Conservation (phyloP, 2,329 filamentous ascomycete genomes). For the Alternaria novae-zelandiae region DNA sequence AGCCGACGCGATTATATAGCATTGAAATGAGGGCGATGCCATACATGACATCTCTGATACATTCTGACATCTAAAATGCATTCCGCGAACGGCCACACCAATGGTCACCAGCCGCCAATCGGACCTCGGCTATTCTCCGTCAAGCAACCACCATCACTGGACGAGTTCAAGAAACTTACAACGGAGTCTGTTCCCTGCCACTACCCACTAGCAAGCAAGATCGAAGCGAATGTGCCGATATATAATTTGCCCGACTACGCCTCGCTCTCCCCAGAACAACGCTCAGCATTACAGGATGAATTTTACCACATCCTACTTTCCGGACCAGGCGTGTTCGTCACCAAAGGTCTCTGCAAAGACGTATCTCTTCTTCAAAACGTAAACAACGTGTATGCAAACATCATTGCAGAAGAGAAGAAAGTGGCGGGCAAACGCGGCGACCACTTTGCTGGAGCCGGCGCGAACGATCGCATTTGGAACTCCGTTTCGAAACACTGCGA, state of each 20-base stretch:
- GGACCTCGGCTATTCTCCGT: constrained; percentile 36
- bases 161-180: constrained; percentile 55
- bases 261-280: constrained; percentile 35
- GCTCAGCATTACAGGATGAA: constrained; percentile 62
- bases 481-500: constrained; percentile 67
- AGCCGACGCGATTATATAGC: neutral
- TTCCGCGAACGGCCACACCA: neutral
- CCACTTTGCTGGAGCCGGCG: constrained; percentile 64
- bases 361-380: constrained; percentile 37
- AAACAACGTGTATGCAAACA: constrained; percentile 25
- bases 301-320: constrained; percentile 64
- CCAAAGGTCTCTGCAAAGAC: constrained; percentile 50
- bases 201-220: constrained; percentile 57
- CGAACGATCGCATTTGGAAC: constrained; percentile 70
- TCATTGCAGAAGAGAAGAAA: constrained; percentile 59
- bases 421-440: constrained; percentile 57
- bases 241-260: constrained; percentile 57
- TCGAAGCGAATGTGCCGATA: constrained; percentile 62
- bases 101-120: constrained; percentile 12
- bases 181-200: constrained; percentile 44
- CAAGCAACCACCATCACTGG: constrained; percentile 47
- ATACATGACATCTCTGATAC: neutral
- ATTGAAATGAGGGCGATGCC: neutral
- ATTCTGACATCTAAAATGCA: neutral
- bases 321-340: constrained; percentile 67